Conservation (phyloP, 352 stramenopile species). For the Globisporangium lucens region DNA sequence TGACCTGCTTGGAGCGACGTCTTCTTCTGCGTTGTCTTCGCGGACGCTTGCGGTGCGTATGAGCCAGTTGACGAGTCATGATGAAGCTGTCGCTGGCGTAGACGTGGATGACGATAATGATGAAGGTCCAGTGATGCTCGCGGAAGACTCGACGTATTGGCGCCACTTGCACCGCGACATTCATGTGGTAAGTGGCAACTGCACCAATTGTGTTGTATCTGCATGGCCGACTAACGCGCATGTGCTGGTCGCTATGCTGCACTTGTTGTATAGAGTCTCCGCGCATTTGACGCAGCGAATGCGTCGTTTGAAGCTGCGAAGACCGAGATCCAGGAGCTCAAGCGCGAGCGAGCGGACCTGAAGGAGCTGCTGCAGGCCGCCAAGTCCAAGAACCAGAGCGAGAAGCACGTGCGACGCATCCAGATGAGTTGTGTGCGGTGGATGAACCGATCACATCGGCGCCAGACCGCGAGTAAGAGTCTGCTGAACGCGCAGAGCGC, state of each 20-base stretch:
- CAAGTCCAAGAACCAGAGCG: constrained; percentile 39
- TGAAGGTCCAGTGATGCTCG: constrained; percentile 3
- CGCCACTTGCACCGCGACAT: constrained; percentile 52
- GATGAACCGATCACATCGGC: constrained; percentile 61
- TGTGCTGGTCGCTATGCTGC: background rate
- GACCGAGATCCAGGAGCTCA: constrained; percentile 41
- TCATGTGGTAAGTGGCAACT: constrained; percentile 29
- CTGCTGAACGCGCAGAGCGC: constrained; percentile 34
- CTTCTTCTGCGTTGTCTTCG: background rate
- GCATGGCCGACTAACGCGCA: background rate
- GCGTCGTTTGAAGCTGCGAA: constrained; percentile 35
- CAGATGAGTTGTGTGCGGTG: constrained; percentile 69
- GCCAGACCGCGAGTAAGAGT: constrained; percentile 33
- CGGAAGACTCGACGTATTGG: constrained; percentile 38
- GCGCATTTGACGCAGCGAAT: constrained; percentile 31
- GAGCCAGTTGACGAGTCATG: background rate
- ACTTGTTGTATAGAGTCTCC: constrained; percentile 25
- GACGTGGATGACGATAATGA: background rate
- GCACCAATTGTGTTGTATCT: background rate
- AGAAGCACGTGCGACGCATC: constrained; percentile 46
- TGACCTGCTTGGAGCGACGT: constrained; percentile 17
- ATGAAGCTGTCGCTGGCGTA: background rate
- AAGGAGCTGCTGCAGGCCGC: constrained; percentile 45
- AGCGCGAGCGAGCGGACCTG: constrained; percentile 42
- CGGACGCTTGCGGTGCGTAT: background rate